Evolutionary conservation across 129 eudicot species (phyloP).

Genomic region (Oenanthe sinensis): DNA sequence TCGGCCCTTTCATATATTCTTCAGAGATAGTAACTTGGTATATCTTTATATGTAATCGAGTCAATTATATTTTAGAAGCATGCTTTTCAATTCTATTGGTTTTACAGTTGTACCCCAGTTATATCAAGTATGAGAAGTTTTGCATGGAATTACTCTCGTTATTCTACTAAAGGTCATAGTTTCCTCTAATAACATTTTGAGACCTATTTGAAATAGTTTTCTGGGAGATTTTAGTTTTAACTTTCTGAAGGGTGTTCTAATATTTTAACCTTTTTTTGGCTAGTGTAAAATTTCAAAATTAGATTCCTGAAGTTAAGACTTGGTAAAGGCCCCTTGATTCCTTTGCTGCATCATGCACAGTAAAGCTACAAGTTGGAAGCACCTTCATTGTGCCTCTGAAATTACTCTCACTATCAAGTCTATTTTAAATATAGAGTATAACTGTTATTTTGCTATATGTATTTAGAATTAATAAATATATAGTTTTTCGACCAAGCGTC

Average conservation of each 20-base stretch:
- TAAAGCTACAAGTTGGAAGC: neutral
- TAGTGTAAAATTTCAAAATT: too few species aligned
- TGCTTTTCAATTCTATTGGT: neutral
- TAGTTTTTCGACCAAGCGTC: too few species aligned
- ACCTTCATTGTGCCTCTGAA: neutral
- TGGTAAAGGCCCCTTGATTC: neutral
- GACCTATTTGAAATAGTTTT: neutral
- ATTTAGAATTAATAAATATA: too few species aligned
- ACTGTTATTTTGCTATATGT: too few species aligned
- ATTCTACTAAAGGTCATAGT: neutral
- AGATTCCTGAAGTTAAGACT: neutral
- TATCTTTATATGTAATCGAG: neutral
- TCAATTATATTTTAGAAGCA: neutral
- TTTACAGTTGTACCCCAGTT: neutral
- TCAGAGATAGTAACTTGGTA: neutral
- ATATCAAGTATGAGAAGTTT: neutral
- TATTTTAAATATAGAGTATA: neutral
- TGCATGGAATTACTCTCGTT: neutral
- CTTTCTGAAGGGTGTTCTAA: neutral
- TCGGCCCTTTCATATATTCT: neutral
- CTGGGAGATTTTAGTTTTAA: neutral
- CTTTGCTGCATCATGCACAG: neutral
- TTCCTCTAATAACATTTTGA: neutral
- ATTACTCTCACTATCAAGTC: neutral
- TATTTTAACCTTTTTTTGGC: too few species aligned